Base-by-base conservation (phyloP, 2,329 filamentous ascomycete species). In the Madurella mycetomatis region DNA sequence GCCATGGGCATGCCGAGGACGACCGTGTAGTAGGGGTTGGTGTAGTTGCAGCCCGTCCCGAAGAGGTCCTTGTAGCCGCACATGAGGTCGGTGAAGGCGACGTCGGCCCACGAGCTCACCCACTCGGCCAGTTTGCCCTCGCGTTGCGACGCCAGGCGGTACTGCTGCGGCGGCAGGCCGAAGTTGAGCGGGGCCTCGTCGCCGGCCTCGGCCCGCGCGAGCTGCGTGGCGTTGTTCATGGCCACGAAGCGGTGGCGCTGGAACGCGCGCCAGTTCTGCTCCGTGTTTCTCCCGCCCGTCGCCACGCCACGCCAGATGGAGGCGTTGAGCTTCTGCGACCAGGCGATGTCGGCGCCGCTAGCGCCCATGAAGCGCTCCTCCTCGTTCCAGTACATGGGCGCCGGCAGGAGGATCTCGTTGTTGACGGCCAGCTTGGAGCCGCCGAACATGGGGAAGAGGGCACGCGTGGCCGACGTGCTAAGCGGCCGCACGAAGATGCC, bases 231-330 rank as follows among this genome's bases (percentile, higher is more conserved):
- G 62, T 91, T 90, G 64, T 85, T 79, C 83, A 90, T 87, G 44
- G 83, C 76, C 1, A 90, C 79, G 65, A 91, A 88, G 1, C 88
- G 84, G 65, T 90, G 87, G 3, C 87, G 82, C 59, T 91, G 87
- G 64, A 90, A 90, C 0, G 83, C 80, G 11, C 75, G 80, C 87
- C 87, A 91, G 62, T 84, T 90, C 30, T 77, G 62, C 67, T 75
- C 63, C 60, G 75, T 71, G 60, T 87, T 84, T 40, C 71, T 70
- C 1, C 85, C 85, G 2, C 85, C 85, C 1, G 84, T 86, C 1
- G 83, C 84, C 9, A 86, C 83, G 34, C 85, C 85, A 32, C 85
- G 81, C 85, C 85, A 88, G 47, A 86, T 71, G 37, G 80, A 75
- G 2, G 66, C 67, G 59, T 77, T 69, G 1, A 66, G 52, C 69